phyloP scores from a whole-genome alignment of 192 early-diverging fungal species.

The Entomortierella parvispora region DNA sequence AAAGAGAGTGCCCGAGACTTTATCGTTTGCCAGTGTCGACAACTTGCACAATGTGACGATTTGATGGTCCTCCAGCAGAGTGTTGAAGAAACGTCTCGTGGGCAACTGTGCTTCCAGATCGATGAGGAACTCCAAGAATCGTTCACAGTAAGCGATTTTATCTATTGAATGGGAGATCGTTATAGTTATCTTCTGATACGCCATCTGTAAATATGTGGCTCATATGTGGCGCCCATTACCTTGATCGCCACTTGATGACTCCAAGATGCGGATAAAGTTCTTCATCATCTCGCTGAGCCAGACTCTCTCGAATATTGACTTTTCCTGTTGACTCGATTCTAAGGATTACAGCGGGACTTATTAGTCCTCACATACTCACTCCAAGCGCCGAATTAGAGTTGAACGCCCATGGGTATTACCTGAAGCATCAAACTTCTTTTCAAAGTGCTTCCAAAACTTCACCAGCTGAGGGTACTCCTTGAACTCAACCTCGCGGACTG shows the following conservation, averaged over 20 bases:
- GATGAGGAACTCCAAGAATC: slow-evolving; percentile 87
- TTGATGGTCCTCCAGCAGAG: slow-evolving; percentile 84
- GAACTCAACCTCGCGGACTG: slow-evolving; percentile 70
- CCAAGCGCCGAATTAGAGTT: no score
- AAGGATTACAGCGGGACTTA: no score
- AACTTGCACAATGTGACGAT: slow-evolving; percentile 65
- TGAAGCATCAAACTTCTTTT: slow-evolving; percentile 62
- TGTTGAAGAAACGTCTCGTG: slow-evolving; percentile 89
- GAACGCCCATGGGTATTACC: no score
- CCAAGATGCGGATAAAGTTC: slow-evolving; percentile 69
- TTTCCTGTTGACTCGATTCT: slow-evolving; percentile 60
- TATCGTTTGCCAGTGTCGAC: slow-evolving; percentile 55
- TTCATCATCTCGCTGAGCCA: slow-evolving; percentile 78
- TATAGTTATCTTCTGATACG: no score
- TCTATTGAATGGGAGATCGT: slow-evolving; percentile 53
- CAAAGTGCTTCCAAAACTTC: slow-evolving; percentile 73
- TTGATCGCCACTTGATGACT: slow-evolving; percentile 60
- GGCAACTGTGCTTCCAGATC: slow-evolving; percentile 90
- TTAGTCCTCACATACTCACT: no score
- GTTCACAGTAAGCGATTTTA: slow-evolving; percentile 68
- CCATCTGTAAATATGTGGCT: neutral
- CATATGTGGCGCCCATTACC: slow-evolving; percentile 27
- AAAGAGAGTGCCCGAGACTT: slow-evolving; percentile 57
- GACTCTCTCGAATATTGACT: slow-evolving; percentile 63
- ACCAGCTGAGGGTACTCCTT: slow-evolving; percentile 64